Conservation (phyloP, 192 early-diverging fungal genomes). For the Cetraspora pellucida region DNA sequence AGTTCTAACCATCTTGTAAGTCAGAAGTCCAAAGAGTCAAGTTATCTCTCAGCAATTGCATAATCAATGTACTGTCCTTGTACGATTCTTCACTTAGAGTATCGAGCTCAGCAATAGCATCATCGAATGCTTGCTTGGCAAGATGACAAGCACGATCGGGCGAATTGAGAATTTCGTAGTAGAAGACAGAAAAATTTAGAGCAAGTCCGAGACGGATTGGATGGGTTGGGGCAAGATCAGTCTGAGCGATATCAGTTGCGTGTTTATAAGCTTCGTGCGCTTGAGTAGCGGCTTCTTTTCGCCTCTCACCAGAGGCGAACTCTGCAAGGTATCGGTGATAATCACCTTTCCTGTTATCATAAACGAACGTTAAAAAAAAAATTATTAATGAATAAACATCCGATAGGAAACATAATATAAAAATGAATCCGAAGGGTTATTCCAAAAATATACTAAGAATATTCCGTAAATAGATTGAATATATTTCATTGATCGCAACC, state of each 20-base stretch:
- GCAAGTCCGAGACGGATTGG: constrained; percentile 97
- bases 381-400: not conserved
- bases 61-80: constrained; percentile 97
- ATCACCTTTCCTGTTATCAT: constrained; percentile 78
- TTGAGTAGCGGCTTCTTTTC: constrained; percentile 74
- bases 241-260: constrained; percentile 88
- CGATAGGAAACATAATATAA: not conserved
- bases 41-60: constrained; percentile 98
- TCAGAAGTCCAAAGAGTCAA: constrained; percentile 96
- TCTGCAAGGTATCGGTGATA: constrained; percentile 98
- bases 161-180: constrained; percentile 96
- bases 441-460: constrained; percentile 53
- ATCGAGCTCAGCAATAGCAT: constrained; percentile 95
- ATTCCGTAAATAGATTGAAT: constrained; percentile 21
- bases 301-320: constrained; percentile 79
- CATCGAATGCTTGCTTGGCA: constrained; percentile 94
- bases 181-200: constrained; percentile 98
- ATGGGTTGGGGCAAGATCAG: constrained; percentile 81
- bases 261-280: constrained; percentile 90
- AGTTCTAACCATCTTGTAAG: constrained; percentile 28
- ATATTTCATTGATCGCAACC: too few species aligned
- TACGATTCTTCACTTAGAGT: constrained; percentile 91
- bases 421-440: constrained; percentile 37
- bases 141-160: constrained; percentile 90
- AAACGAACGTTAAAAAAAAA: constrained; percentile 43